These are phyloP conservation scores for Solanum ossicruentum DNA, from an alignment of 257 asterid genomes.

Conservation along the genomic window DNA sequence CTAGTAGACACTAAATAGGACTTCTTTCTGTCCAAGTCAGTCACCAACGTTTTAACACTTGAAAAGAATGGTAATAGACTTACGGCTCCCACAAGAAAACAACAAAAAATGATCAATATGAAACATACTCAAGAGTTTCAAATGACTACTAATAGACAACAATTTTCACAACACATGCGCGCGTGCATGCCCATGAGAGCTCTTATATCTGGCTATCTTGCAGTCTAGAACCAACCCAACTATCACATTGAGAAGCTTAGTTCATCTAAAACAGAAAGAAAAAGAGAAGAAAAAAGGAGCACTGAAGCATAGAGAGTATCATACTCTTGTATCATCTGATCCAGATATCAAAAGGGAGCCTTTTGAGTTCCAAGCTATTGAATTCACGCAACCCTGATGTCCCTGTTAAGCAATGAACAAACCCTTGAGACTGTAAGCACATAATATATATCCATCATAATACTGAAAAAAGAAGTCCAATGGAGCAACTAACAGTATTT, in stretches of 20 bases:
- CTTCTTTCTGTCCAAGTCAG: not conserved
- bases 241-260: not conserved
- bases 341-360: conserved; percentile 92
- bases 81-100: not conserved
- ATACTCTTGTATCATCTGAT: conserved; percentile 90
- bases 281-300: not conserved
- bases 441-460: not conserved
- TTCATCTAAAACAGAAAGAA: not conserved
- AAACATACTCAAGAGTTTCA: not conserved
- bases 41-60: not conserved
- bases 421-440: conserved; percentile 1
- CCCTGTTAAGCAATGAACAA: conserved; percentile 42
- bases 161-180: not conserved
- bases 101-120: not conserved
- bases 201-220: not conserved
- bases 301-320: conserved; percentile 5
- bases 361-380: conserved; percentile 83
- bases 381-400: conserved; percentile 88
- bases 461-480: not conserved
- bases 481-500: not conserved
- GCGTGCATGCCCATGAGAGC: not conserved
- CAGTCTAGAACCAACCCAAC: not conserved
- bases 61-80: not conserved
- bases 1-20: not conserved
- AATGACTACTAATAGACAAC: not conserved